Evolutionary conservation across 345 rosid genomes (phyloP).

Genomic region (Brassica cretica): DNA sequence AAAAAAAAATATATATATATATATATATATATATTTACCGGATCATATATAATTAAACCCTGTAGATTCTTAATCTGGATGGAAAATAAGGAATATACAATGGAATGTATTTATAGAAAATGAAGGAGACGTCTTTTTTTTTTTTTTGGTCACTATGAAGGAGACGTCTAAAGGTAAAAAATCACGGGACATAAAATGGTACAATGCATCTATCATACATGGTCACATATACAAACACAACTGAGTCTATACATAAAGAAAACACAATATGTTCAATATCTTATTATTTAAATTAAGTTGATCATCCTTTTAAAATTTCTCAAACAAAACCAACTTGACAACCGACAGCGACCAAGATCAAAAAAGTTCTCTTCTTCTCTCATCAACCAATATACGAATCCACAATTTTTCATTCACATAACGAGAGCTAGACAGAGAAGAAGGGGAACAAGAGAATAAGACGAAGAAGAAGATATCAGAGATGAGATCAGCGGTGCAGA

Average conservation of each 20-base stretch:
- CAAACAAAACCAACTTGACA: slow-evolving; percentile 56
- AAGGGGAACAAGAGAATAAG: background rate
- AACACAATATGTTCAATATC: slow-evolving; percentile 24
- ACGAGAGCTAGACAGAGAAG: background rate
- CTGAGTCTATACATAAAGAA: background rate
- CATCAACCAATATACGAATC: slow-evolving; percentile 18
- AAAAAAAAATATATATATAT: no score
- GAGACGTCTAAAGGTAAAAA: background rate
- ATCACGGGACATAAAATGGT: slow-evolving; percentile 14
- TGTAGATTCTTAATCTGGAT: no score
- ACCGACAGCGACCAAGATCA: slow-evolving; percentile 41
- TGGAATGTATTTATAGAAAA: background rate
- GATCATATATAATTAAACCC: no score
- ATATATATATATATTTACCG: no score
- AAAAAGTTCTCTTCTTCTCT: slow-evolving; percentile 26
- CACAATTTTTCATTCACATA: slow-evolving; percentile 5
- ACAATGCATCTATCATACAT: slow-evolving; percentile 20
- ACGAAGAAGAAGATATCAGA: background rate
- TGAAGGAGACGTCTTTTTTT: background rate
- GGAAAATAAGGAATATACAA: background rate
- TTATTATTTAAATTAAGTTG: slow-evolving; percentile 16
- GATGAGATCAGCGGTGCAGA: slow-evolving; percentile 68
- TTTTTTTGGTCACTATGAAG: no score
- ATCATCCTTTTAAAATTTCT: slow-evolving; percentile 17
- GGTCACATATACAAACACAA: slow-evolving; percentile 12